Conservation (phyloP, 192 early-diverging fungal genomes). For the Coemansia sp. region DNA sequence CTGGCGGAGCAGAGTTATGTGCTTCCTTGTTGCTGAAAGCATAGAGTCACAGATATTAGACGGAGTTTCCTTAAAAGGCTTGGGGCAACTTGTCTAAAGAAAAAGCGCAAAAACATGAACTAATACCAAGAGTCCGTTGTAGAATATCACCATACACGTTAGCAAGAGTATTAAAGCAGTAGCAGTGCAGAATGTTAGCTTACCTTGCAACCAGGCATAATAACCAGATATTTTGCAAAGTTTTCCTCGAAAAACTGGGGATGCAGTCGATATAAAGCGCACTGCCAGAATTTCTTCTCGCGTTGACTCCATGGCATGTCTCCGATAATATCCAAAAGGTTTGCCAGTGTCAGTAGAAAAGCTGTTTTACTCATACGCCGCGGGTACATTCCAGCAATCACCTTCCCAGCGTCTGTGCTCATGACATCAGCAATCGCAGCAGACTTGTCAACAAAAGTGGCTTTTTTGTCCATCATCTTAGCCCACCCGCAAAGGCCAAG, state of each 20-base stretch:
- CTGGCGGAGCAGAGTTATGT: background rate
- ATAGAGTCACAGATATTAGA: background rate
- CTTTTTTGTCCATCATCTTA: background rate
- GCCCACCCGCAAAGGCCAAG: background rate
- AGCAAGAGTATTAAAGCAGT: background rate
- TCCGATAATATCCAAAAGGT: background rate
- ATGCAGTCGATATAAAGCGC: background rate
- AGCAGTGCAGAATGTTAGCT: background rate
- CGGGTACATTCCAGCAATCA: constrained; percentile 10
- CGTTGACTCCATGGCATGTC: background rate
- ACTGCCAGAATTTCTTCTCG: background rate
- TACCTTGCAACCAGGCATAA: constrained; percentile 8
- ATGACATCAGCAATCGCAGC: constrained; percentile 4
- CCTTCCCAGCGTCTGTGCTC: background rate
- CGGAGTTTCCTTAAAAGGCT: background rate
- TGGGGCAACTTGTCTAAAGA: background rate
- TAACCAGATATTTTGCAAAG: constrained; percentile 9
- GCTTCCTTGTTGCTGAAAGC: background rate
- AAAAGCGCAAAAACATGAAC: background rate
- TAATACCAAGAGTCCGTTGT: background rate
- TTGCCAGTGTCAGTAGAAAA: background rate
- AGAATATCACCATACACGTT: background rate
- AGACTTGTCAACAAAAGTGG: constrained; percentile 9
- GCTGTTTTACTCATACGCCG: constrained; percentile 3
- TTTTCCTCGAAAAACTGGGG: constrained; percentile 5